A percentile compares a stretch with the other conserved stretches of the same genome.
Evolutionary conservation across 2,329 filamentous ascomycete genomes (phyloP).

Genomic region (Pseudofabraea citricarpa): DNA sequence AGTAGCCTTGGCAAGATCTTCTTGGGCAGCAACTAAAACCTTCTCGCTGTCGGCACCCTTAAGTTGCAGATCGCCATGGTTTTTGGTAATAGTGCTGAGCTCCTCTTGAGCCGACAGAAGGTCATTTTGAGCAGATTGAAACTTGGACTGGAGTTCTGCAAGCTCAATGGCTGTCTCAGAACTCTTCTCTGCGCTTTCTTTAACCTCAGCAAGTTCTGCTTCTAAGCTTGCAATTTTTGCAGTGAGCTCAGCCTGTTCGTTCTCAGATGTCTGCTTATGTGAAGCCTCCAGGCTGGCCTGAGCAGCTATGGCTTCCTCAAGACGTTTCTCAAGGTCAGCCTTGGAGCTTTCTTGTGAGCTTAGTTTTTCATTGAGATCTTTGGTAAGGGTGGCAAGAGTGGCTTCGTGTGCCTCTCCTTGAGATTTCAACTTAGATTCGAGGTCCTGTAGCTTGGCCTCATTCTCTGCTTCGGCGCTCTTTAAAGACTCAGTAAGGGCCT

Average conservation of each 20-base stretch:
- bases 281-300: constrained; percentile 40
- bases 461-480: constrained; percentile 46
- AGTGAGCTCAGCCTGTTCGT: constrained; percentile 38
- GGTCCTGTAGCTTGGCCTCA: constrained; percentile 40
- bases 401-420: constrained; percentile 33
- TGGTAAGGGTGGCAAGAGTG: constrained; percentile 10
- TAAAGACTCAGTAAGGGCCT: constrained; percentile 43
- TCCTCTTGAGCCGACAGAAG: constrained; percentile 34
- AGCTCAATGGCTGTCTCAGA: constrained; percentile 33
- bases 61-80: constrained; percentile 35
- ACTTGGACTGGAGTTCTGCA: constrained; percentile 43
- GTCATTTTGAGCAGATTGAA: constrained; percentile 36
- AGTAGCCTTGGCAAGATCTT: constrained; percentile 29
- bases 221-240: constrained; percentile 46
- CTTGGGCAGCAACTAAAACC: constrained; percentile 36
- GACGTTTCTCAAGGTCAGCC: constrained; percentile 47
- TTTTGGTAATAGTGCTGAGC: constrained; percentile 13
- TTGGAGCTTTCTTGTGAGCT: constrained; percentile 42
- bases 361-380: constrained; percentile 37
- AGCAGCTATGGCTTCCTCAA: constrained; percentile 46
- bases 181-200: constrained; percentile 36
- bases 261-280: constrained; percentile 39
- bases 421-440: constrained; percentile 39
- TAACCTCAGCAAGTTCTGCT: constrained; percentile 46
- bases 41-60: constrained; percentile 35